Conservation (phyloP, 176 grass and related monocot genomes). For the Olyra latifolia region DNA sequence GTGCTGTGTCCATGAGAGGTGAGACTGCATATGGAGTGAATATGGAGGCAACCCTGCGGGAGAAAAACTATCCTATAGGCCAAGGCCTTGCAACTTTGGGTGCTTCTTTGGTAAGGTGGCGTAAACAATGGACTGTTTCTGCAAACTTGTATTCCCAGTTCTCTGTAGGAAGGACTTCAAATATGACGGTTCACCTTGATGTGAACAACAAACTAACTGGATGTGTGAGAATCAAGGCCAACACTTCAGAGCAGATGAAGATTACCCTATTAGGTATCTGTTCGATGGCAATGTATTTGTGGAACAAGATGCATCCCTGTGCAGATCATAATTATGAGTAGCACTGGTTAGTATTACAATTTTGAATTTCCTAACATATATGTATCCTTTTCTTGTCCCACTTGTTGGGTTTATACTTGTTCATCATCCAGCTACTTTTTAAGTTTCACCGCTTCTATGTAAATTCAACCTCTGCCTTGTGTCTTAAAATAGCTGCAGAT, state of each 20-base stretch:
- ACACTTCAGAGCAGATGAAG: slow-evolving; percentile 69
- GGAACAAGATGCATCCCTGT: slow-evolving; percentile 46
- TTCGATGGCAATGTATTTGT: slow-evolving; percentile 63
- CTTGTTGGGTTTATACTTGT: slow-evolving; percentile 27
- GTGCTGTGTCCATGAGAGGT: slow-evolving; percentile 54
- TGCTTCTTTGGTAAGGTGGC: slow-evolving; percentile 65
- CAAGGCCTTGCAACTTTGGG: slow-evolving; percentile 63
- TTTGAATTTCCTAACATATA: slow-evolving; percentile 17
- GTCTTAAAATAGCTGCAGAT: slow-evolving; percentile 21
- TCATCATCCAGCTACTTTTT: not conserved
- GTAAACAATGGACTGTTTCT: slow-evolving; percentile 54
- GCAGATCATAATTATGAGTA: slow-evolving; percentile 27
- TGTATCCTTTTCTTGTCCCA: slow-evolving; percentile 15
- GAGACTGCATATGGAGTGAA: slow-evolving; percentile 61
- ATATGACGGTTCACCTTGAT: slow-evolving; percentile 57
- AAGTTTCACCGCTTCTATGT: not conserved
- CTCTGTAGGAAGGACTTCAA: slow-evolving; percentile 62
- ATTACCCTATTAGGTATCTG: slow-evolving; percentile 65
- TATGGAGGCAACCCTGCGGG: slow-evolving; percentile 59
- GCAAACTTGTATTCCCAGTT: slow-evolving; percentile 75
- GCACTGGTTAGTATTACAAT: slow-evolving; percentile 36
- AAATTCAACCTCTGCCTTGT: not conserved
- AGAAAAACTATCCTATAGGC: slow-evolving; percentile 54
- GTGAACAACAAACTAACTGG: slow-evolving; percentile 76
- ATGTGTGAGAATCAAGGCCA: slow-evolving; percentile 65